These are phyloP conservation scores for Saccharum spontaneum DNA, from an alignment of 176 grass and related monocot genomes.

Conservation along the genomic window DNA sequence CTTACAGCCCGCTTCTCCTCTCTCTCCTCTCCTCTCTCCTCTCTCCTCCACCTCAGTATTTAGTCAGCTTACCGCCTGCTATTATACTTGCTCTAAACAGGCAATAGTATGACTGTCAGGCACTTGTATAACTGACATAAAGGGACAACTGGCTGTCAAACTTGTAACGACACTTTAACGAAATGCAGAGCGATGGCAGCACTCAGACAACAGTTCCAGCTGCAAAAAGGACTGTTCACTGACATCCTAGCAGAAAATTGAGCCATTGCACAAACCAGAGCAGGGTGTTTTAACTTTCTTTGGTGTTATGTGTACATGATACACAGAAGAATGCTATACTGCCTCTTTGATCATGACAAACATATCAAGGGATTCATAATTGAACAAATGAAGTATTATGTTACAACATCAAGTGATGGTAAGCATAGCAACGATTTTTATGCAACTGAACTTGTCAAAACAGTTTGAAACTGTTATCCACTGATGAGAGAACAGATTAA, in stretches of 20 bases:
- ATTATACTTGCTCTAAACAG: too few species aligned
- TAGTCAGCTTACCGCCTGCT: too few species aligned
- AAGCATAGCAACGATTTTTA: background rate
- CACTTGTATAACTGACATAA: background rate
- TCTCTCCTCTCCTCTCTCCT: too few species aligned
- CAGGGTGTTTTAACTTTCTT: background rate
- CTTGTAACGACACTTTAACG: background rate
- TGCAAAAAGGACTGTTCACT: background rate
- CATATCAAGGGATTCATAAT: background rate
- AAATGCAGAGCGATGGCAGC: background rate
- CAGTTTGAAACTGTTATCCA: background rate
- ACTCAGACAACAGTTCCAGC: background rate
- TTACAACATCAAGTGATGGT: background rate
- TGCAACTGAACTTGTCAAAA: background rate
- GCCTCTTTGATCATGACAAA: background rate
- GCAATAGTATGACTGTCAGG: background rate
- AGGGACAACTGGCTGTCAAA: background rate
- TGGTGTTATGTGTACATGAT: background rate
- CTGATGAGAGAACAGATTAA: background rate
- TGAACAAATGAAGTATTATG: background rate
- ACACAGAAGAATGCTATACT: background rate
- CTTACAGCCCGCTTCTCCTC: too few species aligned
- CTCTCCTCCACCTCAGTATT: too few species aligned
- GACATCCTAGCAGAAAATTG: background rate
- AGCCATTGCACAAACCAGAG: slow-evolving; percentile 1